Evolutionary conservation across 495 filamentous ascomycete genomes (phyloP), one percentile per base, ranked within the genome.

Genomic region (Tuber umbilicatum): DNA sequence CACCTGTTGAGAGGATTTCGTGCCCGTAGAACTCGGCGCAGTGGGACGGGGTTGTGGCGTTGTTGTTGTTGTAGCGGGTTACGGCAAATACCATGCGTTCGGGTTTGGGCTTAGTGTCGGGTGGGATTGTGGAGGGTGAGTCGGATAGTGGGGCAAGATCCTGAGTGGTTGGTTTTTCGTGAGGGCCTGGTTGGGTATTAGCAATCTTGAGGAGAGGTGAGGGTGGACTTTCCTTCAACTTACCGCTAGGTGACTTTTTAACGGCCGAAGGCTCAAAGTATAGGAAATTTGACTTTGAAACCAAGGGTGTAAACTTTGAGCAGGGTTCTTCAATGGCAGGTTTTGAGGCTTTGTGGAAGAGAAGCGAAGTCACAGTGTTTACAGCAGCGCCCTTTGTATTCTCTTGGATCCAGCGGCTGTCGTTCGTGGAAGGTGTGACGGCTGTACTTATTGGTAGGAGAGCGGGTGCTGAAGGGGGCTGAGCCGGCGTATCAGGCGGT

Each of bases 1-100:
- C 40, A 3, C 55, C 27, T 35, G 55, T 17, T 1, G 47, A 38
- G 5, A 78, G 77, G 5, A 78, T 74, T 38, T 78, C 77, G 7
- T 21, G 73, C 2, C 77, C 77, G 43, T 64, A n/a, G 16, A 64
- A 35, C 14, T 64, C 14, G 12, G 55, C 55, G 27, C 4, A 64
- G 27, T 64, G 27, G 55, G 31, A 5, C 12, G 55, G 55, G 55
- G 55, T 64, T 12, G 71, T 69, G 38, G 60, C 64, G 23, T 69
- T 47, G 17, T 37, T 47, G 17, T 37, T 23, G 12, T 71, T 60
- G 71, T 78, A 78, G 43, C 76, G 77, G 12, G 71, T 50, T 70
- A 79, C 71, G 60, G 73, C 60, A 45, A 79, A 79, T n/a, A 75
- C 42, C 77, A 79, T 79, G 6, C 74, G 69, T 9, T 40, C 50